Percentiles rank a stretch among this genome's conserved stretches.
Evolutionary conservation across 176 grass and related monocot species (phyloP).

Genomic region (Echinochloa phyllopogon): DNA sequence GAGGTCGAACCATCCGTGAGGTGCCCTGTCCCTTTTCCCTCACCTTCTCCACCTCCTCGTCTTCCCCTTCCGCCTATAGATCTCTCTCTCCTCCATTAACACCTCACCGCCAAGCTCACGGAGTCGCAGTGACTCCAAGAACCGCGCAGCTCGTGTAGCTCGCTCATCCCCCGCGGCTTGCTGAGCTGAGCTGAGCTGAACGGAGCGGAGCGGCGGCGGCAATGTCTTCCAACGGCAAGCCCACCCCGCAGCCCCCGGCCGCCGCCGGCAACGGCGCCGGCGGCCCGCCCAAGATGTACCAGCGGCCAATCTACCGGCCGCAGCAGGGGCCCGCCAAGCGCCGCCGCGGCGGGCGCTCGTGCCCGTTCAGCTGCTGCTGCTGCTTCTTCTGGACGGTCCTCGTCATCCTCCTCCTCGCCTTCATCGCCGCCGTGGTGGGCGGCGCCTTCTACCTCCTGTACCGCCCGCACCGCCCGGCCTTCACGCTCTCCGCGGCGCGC

Average conservation of each 20-base stretch:
- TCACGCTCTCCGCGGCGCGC: conserved; percentile 66
- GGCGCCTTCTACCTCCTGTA: conserved; percentile 91
- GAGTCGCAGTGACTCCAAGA: conserved; percentile 13
- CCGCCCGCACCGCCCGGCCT: conserved; percentile 82
- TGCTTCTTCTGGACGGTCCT: conserved; percentile 71
- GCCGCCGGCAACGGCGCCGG: conserved; percentile 25
- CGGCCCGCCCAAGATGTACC: conserved; percentile 72
- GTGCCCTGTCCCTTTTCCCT: conserved; percentile 74
- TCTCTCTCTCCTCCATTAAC: conserved; percentile 47
- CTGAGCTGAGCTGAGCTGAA: not conserved
- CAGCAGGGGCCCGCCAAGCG: conserved; percentile 57
- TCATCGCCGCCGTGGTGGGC: conserved; percentile 69
- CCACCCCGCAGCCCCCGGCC: conserved; percentile 62
- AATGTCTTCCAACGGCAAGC: conserved; percentile 78
- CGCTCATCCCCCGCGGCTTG: not conserved
- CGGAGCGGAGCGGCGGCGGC: not conserved
- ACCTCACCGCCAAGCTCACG: conserved; percentile 41
- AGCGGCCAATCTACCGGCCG: conserved; percentile 82
- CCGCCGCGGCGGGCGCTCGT: conserved; percentile 61
- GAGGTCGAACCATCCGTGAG: conserved; percentile 74
- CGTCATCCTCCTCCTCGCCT: conserved; percentile 65
- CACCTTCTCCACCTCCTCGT: conserved; percentile 47
- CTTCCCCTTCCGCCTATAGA: conserved; percentile 49
- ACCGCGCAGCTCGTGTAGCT: not conserved
- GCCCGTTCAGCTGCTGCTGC: conserved; percentile 74